Base-by-base conservation (phyloP, 129 eudicot species). In the Pittosporum tobira region DNA sequence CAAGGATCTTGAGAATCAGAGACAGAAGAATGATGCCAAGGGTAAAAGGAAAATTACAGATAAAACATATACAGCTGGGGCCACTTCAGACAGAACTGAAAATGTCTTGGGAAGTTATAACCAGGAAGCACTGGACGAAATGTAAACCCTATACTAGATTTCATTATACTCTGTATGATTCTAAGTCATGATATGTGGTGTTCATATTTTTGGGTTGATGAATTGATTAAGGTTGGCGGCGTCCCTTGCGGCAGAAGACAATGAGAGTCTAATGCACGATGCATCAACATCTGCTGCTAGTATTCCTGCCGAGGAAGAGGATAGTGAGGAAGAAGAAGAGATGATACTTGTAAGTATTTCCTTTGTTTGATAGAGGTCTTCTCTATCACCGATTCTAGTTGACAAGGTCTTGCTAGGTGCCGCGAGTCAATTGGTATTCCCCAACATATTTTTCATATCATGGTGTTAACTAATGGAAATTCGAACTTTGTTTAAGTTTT, bases 191-290 rank as follows among this genome's bases (percentile, higher is more conserved):
- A 14, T 58, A 40, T 59, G 59, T 25, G 47, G 38, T 46, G 52
- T 56, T 57, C 25, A 46, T 1, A 22, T n/a, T 59, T 18, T 19
- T 27, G 11, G 44, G 47, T 58, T 34, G n/a, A 45, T 59, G 24
- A 59, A 71, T 40, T 71, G 60, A 50, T 71, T 16, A 73, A 85
- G 94, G 95, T 66, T 90, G 84, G 95, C 97, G 56, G 97, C 97
- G 0, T 85, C 94, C 20, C 77, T 90, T 70, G 81, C 79, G 55
- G 97, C 94, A 4, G 97, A 85, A 73, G 95, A 80, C 50, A 67
- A 48, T 28, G 82, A 57, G 45, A 64, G 72, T 58, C 69, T 82
- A 37, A 18, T 53, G 46, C 72, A 67, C 66, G 76, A 69, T 66
- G 86, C 84, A 27, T 85, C 95, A 43, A 72, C 95, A 21, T 90